Percentiles rank a stretch among this genome's conserved stretches.
Conservation (phyloP, 2,329 filamentous ascomycete genomes). For the Volutella citrinella region DNA sequence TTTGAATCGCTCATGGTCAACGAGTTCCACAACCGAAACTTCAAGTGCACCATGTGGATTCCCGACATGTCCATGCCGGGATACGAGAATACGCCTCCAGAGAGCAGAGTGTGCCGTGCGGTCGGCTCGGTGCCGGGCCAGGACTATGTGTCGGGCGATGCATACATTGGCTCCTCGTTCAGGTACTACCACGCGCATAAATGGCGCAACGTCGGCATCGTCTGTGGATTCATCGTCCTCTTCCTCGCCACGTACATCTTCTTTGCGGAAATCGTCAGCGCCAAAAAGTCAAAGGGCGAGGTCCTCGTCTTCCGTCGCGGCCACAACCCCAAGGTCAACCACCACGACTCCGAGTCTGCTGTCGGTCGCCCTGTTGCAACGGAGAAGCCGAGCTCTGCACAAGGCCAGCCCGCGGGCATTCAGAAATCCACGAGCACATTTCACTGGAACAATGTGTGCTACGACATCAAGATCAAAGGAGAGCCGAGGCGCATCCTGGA, state of each 20-base stretch:
- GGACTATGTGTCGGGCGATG: conserved; percentile 41
- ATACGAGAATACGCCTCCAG: conserved; percentile 23
- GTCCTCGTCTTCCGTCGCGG: conserved; percentile 48
- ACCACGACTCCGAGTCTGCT: too few species aligned
- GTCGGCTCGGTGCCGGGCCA: conserved; percentile 45
- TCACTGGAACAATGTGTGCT: conserved; percentile 79
- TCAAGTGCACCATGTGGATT: conserved; percentile 25
- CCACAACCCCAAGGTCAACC: neutral
- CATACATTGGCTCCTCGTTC: conserved; percentile 41
- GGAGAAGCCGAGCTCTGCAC: neutral
- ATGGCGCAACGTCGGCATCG: conserved; percentile 56
- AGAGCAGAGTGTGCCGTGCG: conserved; percentile 42
- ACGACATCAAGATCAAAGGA: conserved; percentile 68
- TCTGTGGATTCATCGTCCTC: conserved; percentile 48
- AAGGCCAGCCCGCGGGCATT: conserved; percentile 15
- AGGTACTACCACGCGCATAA: conserved; percentile 45
- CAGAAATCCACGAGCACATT: conserved; percentile 66
- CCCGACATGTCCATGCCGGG: conserved; percentile 24
- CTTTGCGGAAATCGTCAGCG: conserved; percentile 44
- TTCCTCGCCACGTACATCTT: conserved; percentile 47
- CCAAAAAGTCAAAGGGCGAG: conserved; percentile 58
- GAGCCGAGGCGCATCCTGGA: conserved; percentile 71
- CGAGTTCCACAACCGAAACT: conserved; percentile 49
- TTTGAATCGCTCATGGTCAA: conserved; percentile 66
- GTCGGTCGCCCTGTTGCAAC: too few species aligned